Base-by-base conservation (phyloP, 1,139 yeast species). In the Pichia inconspicua region DNA sequence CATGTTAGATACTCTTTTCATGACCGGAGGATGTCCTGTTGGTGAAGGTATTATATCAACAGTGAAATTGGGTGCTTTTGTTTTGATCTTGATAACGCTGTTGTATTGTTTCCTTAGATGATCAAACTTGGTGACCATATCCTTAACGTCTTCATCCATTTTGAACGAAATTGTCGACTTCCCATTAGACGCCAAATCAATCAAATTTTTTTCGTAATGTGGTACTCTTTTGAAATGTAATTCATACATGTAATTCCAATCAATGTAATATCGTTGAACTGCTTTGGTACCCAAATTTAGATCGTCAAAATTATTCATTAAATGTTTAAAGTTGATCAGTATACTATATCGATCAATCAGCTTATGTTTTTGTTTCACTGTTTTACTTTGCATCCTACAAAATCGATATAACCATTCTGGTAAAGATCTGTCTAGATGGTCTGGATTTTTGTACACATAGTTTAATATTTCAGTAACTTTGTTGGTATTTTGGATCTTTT, bases 21-120 rank as follows among this genome's bases (percentile, higher is more conserved):
- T 51, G 2, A 45, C 25, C 8, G 58, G 44, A 3, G 63, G 62
- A 12, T 42, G 35, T 1, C 63, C 63, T 25, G 55, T 53, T 7
- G 53, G 44, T 34, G 49, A 53, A 3, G 60, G 60, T 17, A 40
- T 39, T 2, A 59, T 6, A 9, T 35, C 22, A 2, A 55, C 32
- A 0, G 11, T 28, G 19, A 53, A 46, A 3, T 35, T 41, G 1
- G 61, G 60, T 2, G 52, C 40, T 31, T 45, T 49, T 25, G 48
- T 44, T 35, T 57, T 55, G n/a, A 47, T 45, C 12, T 45, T 45
- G 9, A 51, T 9, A 2, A 48, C 25, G 4, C 12, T 25, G 15
- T 46, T 49, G 45, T 51, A 58, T 43, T 55, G 52, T 4, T 40
- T 22, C 11, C 57, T 49, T 28, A 57, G 34, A 27, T 45, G 38